A percentile compares a stretch with the other conserved stretches of the same genome.
These are phyloP conservation scores for Leccinum disarticulatum DNA, from an alignment of 768 basidiomycete species.

Conservation along the genomic window DNA sequence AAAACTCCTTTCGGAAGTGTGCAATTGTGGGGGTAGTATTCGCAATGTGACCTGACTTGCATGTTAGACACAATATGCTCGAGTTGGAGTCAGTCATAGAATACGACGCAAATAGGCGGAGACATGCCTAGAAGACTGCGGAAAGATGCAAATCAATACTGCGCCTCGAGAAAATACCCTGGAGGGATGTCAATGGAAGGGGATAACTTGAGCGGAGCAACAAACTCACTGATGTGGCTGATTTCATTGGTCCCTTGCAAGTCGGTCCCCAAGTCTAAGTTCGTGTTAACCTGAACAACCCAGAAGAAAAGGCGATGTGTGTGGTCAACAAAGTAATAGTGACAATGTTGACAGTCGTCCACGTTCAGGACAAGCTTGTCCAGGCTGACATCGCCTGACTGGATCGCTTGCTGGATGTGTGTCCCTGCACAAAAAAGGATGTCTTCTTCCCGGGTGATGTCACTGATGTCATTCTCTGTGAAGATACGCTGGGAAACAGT, in stretches of 20 bases:
- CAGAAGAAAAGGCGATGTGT: slow-evolving; percentile 18
- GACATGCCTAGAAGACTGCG: background rate
- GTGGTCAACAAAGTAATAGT: slow-evolving; percentile 23
- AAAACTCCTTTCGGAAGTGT: slow-evolving; percentile 6
- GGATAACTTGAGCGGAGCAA: background rate
- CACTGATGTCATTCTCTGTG: slow-evolving; percentile 12
- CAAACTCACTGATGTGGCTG: slow-evolving; percentile 15
- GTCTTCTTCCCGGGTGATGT: background rate
- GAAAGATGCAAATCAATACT: slow-evolving; percentile 13
- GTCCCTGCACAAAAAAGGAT: slow-evolving; percentile 4
- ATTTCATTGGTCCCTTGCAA: slow-evolving; percentile 8
- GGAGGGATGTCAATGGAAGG: background rate
- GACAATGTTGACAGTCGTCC: background rate
- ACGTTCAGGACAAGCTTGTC: slow-evolving; percentile 17
- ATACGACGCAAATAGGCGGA: background rate
- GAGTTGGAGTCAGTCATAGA: background rate
- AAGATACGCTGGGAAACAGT: slow-evolving; percentile 14
- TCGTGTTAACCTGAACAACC: slow-evolving; percentile 2
- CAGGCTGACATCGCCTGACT: background rate
- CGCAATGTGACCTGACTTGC: slow-evolving; percentile 16
- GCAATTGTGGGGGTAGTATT: slow-evolving; percentile 13
- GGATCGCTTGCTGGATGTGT: slow-evolving; percentile 9
- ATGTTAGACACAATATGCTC: slow-evolving; percentile 1
- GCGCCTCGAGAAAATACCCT: slow-evolving; percentile 15
- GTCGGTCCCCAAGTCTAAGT: background rate